phyloP scores from a whole-genome alignment of 352 stramenopile genomes.

The Phytophthora tubulina region DNA sequence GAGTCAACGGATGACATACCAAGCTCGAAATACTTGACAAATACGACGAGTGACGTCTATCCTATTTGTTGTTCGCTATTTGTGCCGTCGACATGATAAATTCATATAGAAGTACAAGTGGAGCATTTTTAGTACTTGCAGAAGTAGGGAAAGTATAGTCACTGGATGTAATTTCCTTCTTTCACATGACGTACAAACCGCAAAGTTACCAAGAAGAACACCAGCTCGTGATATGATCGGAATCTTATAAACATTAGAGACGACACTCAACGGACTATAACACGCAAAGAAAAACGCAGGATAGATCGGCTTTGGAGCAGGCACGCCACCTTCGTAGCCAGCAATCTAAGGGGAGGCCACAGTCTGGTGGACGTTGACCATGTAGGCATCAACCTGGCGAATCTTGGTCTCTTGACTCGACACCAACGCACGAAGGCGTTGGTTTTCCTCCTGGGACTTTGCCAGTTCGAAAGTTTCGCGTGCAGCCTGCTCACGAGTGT shows the following conservation, averaged over 20 bases:
- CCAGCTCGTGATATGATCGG: slow-evolving; percentile 14
- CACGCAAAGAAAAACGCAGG: slow-evolving; percentile 21
- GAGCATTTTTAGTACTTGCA: no score
- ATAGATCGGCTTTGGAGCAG: slow-evolving; percentile 1
- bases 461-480: slow-evolving; percentile 43
- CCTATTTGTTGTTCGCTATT: no score
- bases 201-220: slow-evolving; percentile 1
- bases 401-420: slow-evolving; percentile 56
- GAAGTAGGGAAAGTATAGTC: no score
- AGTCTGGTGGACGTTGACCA: slow-evolving; percentile 14
- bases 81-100: no score
- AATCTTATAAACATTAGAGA: slow-evolving; percentile 40
- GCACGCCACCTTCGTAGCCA: background rate
- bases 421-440: slow-evolving; percentile 52
- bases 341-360: slow-evolving; percentile 15
- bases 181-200: no score
- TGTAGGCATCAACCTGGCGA: slow-evolving; percentile 46
- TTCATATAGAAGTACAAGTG: no score
- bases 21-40: no score
- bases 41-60: no score
- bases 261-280: slow-evolving; percentile 37
- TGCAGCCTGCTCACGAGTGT: slow-evolving; percentile 32
- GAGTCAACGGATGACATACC: no score
- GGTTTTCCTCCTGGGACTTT: slow-evolving; percentile 52
- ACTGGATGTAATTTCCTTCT: no score